These are phyloP conservation scores for Globisporangium orthogonon DNA, from an alignment of 352 stramenopile species.

Conservation along the genomic window DNA sequence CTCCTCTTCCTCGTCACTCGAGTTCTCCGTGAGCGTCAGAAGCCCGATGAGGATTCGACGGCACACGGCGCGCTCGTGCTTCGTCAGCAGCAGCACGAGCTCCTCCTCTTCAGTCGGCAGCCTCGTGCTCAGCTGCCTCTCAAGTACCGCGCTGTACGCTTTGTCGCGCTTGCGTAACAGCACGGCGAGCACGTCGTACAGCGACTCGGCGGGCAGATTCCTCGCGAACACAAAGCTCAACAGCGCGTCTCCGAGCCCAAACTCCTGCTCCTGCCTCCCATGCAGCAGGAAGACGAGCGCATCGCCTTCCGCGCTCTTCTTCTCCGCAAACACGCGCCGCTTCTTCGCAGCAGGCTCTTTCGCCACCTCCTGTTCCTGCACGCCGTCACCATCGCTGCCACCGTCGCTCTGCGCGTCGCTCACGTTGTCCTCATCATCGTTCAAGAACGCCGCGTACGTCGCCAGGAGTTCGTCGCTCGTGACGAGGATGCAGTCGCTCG, in stretches of 20 bases:
- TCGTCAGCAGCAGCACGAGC: constrained; percentile 23
- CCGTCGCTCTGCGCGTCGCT: constrained; percentile 18
- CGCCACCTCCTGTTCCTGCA: constrained; percentile 10
- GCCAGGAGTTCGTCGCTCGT: constrained; percentile 33
- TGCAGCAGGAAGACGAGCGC: constrained; percentile 50
- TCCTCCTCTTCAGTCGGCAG: neutral
- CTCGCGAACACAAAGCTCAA: constrained; percentile 57
- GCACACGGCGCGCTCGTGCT: constrained; percentile 48
- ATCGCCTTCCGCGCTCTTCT: constrained; percentile 11
- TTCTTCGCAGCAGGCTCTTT: constrained; percentile 19
- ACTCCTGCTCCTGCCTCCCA: constrained; percentile 39
- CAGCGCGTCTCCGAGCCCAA: constrained; percentile 55
- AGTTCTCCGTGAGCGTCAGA: constrained; percentile 54
- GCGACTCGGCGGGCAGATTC: constrained; percentile 38
- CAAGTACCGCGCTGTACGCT: constrained; percentile 41
- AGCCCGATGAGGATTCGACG: constrained; percentile 57
- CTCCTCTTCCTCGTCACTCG: constrained; percentile 22
- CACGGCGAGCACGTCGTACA: constrained; percentile 59
- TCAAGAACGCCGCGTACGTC: constrained; percentile 28
- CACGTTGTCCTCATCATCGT: constrained; percentile 23
- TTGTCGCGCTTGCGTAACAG: constrained; percentile 65
- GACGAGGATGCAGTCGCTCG: constrained; percentile 51
- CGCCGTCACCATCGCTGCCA: constrained; percentile 11
- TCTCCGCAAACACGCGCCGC: constrained; percentile 30
- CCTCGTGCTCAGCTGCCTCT: neutral